Base-by-base conservation (phyloP, 2,329 filamentous ascomycete genomes). In the Fusarium nygamai region DNA sequence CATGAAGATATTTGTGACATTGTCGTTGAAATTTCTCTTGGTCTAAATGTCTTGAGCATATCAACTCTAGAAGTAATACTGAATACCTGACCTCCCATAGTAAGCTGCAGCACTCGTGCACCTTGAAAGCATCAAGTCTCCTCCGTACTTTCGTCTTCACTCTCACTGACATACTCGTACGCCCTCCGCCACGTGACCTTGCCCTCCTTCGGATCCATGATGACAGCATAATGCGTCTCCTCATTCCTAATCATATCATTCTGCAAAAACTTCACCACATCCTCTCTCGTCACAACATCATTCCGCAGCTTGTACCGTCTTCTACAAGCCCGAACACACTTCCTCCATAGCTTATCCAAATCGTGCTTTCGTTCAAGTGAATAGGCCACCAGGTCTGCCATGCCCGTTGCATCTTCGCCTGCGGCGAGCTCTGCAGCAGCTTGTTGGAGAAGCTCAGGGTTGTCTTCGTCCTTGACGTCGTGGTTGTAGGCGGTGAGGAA, bases 171-270 rank as follows among this genome's bases (percentile, higher is more conserved):
- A 33, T 24, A 44, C 34, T 69, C 56, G 20, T 59, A 73, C 8
- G 61, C 38, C 5, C 24, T 68, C n/a, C 71, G 43, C 71, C 71
- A 74, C 3, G 53, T 3, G 2, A 85, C 80, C 43, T 83, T 82
- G 17, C 86, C 86, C 0, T 82, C 84, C 65, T 83, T 82, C 0
- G 86, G 86, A 50, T 88, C 86, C 75, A 85, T 86, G 17, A 87
- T 83, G 10, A 79, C 77, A 1, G 79, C 80, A 16, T 81, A 82
- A 62, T 82, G 81, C 11, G 81, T 82, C 61, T 78, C 75, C 2
- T 74, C 75, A 47, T 81, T 80, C 27, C 67, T 76, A 22, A 81
- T 80, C 13, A 76, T 61, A 13, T 70, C 63, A 29, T 78, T 63
- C n/a, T 74, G 53, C 8, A 82, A 39, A 38, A 82, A 73, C 1